Evolutionary conservation across 2,329 filamentous ascomycete genomes (phyloP).

Genomic region (Immersiporthe knoxdaviesiana): DNA sequence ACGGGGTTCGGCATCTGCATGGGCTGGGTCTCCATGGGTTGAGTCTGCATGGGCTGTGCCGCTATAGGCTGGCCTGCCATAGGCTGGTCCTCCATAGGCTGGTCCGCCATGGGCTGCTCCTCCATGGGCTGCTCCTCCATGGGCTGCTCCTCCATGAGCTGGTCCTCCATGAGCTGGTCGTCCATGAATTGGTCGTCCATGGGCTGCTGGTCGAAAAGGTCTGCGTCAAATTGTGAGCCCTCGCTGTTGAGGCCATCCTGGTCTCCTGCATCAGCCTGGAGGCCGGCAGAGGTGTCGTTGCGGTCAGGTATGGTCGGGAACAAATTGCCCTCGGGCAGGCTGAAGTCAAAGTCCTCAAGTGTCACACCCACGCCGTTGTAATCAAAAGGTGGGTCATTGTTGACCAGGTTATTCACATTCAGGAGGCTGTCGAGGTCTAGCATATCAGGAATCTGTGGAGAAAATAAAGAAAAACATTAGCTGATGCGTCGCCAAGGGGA

Average conservation of each 20-base stretch:
- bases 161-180: too few relatives aligned
- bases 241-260: not conserved
- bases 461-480: not conserved
- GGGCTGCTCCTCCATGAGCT: too few relatives aligned
- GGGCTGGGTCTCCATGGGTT: too few relatives aligned
- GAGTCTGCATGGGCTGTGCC: too few relatives aligned
- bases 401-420: not conserved
- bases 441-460: not conserved
- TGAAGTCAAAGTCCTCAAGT: not conserved
- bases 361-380: not conserved
- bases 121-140: too few relatives aligned
- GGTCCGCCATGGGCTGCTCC: too few relatives aligned
- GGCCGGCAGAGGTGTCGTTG: not conserved
- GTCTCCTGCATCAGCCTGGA: not conserved
- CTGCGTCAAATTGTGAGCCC: not conserved
- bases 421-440: not conserved
- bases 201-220: not conserved
- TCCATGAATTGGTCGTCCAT: too few relatives aligned
- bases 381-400: not conserved
- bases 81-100: too few relatives aligned
- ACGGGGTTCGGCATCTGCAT: not conserved
- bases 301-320: not conserved
- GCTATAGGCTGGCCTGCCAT: too few relatives aligned
- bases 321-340: not conserved
- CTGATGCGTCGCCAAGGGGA: not conserved